Conservation (phyloP, 345 rosid genomes). For the Arabidopsis suecica region DNA sequence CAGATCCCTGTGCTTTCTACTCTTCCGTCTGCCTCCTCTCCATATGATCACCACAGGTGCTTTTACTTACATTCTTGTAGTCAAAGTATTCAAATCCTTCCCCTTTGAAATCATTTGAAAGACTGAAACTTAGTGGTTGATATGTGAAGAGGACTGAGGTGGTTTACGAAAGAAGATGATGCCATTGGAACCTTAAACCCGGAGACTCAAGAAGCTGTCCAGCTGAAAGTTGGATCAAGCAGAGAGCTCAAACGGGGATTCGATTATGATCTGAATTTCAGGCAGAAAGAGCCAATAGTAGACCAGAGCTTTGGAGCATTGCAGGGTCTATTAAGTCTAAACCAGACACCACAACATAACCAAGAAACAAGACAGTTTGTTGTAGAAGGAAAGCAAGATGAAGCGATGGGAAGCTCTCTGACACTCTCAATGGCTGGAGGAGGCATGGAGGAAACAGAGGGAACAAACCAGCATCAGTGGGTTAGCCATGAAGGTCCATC, state of each 20-base stretch:
- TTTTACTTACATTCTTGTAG: conserved; percentile 12
- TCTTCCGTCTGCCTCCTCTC: conserved; percentile 42
- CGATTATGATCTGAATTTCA: conserved; percentile 31
- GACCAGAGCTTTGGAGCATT: conserved; percentile 48
- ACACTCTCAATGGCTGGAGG: conserved; percentile 69
- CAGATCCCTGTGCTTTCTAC: conserved; percentile 41
- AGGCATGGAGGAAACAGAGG: conserved; percentile 46
- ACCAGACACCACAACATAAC: conserved; percentile 43
- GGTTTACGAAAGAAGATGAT: conserved; percentile 72
- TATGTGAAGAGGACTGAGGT: conserved; percentile 72
- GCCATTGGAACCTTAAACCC: conserved; percentile 48
- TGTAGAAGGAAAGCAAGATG: conserved; percentile 60
- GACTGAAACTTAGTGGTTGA: conserved; percentile 16
- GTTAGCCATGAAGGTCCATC: conserved; percentile 41
- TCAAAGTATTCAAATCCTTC: background rate
- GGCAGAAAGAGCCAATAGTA: conserved; percentile 45
- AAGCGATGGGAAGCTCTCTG: conserved; percentile 51
- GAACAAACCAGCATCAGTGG: conserved; percentile 47
- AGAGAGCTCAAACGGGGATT: conserved; percentile 43
- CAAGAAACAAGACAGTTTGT: conserved; percentile 72
- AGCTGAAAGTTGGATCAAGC: conserved; percentile 41
- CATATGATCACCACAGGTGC: conserved; percentile 65
- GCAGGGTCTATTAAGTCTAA: conserved; percentile 44
- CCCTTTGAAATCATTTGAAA: background rate
- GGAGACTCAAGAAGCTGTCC: conserved; percentile 50